Base-by-base conservation (phyloP, 305 asterid genomes). In the Vinca major region DNA sequence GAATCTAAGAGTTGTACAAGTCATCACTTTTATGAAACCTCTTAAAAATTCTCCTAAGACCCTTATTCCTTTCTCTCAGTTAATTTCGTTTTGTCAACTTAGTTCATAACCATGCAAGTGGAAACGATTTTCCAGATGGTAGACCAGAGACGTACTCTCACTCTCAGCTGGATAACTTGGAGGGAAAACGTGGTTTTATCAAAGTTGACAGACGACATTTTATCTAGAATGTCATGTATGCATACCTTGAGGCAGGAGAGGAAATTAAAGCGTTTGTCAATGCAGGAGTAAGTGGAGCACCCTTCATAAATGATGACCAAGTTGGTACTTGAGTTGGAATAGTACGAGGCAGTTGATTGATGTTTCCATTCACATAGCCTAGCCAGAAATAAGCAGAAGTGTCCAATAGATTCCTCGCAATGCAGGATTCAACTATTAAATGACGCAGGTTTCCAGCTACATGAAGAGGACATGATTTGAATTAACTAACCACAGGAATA, bases 331-430 rank as follows among this genome's bases (percentile, higher is more conserved):
- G 92, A 74, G 80, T 72, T 11, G 96, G 89, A 72, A 85, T 80
- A 82, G 80, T 75, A 13, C 84, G 92, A 8, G 95, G 94, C 66
- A 85, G 74, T 74, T 90, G 95, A 81, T 80, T 85, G 65, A 88
- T 81, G 70, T 72, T 79, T 44, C 88, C 95, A 58, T 74, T 88
- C 50, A 87, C 95, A 65, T 85, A 92, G 69, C 95, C 89, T 2
- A 90, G 94, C 98, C 98, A 92, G 81, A 81, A 77, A 83, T 92
- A 92, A 73, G 90, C 96, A 58, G 98, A 86, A 21, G 95, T 85
- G 71, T 92, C 98, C 81, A 92, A 74, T 20, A 92, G 88, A 76
- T 86, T 86, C 74, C 98, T 82, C 45, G 96, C 92, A 49, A 92
- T 82, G 85, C 98, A 92, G 39, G 98, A 84, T 75, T 92, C 98